A percentile compares a stretch with the other conserved stretches of the same genome.
These are phyloP conservation scores for Cymbidium sinense DNA, from an alignment of 106 monocot species.

Conservation along the genomic window DNA sequence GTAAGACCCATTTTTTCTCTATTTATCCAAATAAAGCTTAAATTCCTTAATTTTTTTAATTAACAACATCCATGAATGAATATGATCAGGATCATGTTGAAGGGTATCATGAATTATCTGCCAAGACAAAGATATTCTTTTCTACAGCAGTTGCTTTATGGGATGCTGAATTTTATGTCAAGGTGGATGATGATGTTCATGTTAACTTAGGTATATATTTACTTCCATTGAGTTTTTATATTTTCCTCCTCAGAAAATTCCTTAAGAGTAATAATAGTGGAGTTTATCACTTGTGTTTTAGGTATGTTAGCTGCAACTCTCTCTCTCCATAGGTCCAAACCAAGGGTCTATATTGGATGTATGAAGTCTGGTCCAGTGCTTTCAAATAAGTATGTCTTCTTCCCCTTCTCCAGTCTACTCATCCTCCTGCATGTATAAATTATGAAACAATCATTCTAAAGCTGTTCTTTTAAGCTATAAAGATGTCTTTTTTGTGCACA, in stretches of 20 bases:
- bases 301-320: constrained; percentile 86
- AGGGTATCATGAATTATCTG: constrained; percentile 94
- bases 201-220: constrained; percentile 64
- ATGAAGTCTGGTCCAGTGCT: constrained; percentile 99
- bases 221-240: background rate
- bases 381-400: constrained; percentile 57
- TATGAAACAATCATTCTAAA: background rate
- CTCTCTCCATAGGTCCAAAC: constrained; percentile 78
- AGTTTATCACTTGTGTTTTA: constrained; percentile 13
- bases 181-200: constrained; percentile 98
- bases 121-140: constrained; percentile 95
- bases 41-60: background rate
- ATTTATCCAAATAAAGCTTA: background rate
- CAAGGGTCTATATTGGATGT: constrained; percentile 83
- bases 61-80: background rate
- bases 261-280: background rate
- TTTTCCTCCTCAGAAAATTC: background rate
- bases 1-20: constrained; percentile 25
- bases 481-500: background rate
- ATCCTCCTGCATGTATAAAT: background rate
- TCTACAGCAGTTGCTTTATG: constrained; percentile 78
- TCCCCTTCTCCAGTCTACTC: background rate
- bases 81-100: constrained; percentile 79
- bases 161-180: constrained; percentile 97
- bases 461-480: background rate